Evolutionary conservation across 1,139 yeast genomes (phyloP).

Genomic region (Nadsonia starkeyi-henricii): DNA sequence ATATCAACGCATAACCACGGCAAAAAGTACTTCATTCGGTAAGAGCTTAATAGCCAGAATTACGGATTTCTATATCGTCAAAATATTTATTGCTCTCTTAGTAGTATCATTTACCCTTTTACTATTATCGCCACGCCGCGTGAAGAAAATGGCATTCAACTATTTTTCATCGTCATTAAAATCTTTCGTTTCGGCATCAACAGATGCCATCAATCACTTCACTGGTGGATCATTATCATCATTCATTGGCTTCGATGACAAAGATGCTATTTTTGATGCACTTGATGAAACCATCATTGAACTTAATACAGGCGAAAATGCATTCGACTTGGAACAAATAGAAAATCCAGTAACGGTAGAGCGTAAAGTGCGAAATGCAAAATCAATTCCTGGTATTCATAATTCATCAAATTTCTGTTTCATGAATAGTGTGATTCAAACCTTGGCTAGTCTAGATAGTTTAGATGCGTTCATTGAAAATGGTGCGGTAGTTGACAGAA

Average conservation of each 20-base stretch:
- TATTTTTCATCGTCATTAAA: not conserved
- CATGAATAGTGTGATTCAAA: constrained; percentile 81
- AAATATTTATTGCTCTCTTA: too few relatives aligned
- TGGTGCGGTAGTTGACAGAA: constrained; percentile 11
- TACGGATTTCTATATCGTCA: too few relatives aligned
- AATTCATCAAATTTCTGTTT: constrained; percentile 92
- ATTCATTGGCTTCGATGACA: not conserved
- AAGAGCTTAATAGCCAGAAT: too few relatives aligned
- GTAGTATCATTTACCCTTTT: not conserved
- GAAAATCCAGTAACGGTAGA: not conserved
- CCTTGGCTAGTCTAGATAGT: constrained; percentile 62
- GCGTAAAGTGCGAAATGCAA: not conserved
- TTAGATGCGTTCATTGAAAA: constrained; percentile 43
- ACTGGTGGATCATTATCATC: not conserved
- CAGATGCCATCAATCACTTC: not conserved
- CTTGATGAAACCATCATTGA: not conserved
- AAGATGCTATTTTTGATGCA: not conserved
- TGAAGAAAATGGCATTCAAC: not conserved
- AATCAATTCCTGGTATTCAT: constrained; percentile 38
- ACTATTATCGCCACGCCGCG: not conserved
- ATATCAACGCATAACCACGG: too few relatives aligned
- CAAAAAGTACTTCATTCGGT: too few relatives aligned
- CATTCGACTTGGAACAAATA: not conserved
- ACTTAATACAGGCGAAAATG: not conserved
- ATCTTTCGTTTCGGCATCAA: not conserved